phyloP scores from a whole-genome alignment of 129 eudicot genomes.

The Kitagawia praeruptora region DNA sequence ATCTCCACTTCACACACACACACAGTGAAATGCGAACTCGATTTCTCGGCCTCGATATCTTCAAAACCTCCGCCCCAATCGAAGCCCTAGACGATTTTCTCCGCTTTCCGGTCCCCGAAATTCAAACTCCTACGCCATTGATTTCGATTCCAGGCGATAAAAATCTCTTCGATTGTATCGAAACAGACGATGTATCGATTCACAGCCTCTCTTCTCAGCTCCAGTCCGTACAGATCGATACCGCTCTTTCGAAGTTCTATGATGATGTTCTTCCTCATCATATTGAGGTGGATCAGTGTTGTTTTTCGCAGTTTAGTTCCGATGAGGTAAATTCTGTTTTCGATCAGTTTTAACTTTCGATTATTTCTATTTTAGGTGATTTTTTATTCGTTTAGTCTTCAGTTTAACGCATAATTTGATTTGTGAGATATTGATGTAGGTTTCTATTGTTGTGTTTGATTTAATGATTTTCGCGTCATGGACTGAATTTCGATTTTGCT shows the following conservation, averaged over 20 bases:
- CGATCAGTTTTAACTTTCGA: not conserved
- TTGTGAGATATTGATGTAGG: not conserved
- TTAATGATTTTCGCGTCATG: not conserved
- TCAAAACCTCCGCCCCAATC: constrained; percentile 38
- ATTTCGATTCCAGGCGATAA: constrained; percentile 10
- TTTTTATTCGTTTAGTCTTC: not conserved
- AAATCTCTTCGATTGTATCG: constrained; percentile 24
- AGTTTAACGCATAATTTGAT: not conserved
- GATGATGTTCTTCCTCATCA: constrained; percentile 61
- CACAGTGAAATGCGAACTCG: constrained; percentile 60
- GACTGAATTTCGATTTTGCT: not conserved
- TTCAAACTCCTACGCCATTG: constrained; percentile 26
- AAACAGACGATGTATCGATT: constrained; percentile 28
- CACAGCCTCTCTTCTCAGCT: constrained; percentile 22
- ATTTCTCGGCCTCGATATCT: constrained; percentile 40
- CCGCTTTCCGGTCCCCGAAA: constrained; percentile 56
- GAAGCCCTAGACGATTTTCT: constrained; percentile 50
- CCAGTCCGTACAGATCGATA: constrained; percentile 36
- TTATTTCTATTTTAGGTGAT: not conserved
- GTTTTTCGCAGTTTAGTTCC: constrained; percentile 7
- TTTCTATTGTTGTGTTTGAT: not conserved
- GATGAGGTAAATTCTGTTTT: constrained; percentile 26
- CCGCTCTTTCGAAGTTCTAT: constrained; percentile 52
- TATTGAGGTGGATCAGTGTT: constrained; percentile 13
- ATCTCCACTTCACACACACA: constrained; percentile 1